A percentile compares a stretch with the other conserved stretches of the same genome.
These are phyloP conservation scores for Fraxinus pennsylvanica DNA, from an alignment of 257 asterid genomes.

Conservation along the genomic window DNA sequence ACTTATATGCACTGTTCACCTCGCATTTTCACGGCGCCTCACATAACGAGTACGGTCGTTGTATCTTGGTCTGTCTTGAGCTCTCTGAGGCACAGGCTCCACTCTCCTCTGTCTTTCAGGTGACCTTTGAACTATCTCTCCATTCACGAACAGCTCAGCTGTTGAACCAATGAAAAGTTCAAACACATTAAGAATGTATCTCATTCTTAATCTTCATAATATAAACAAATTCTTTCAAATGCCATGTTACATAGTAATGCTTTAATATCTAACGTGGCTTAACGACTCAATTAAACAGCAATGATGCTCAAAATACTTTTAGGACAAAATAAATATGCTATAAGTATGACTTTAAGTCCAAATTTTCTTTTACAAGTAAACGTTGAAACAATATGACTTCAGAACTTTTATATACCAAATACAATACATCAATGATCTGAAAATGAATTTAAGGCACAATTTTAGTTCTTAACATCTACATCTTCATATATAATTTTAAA, in stretches of 20 bases:
- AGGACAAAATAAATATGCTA: background rate
- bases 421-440: background rate
- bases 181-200: background rate
- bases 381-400: background rate
- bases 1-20: constrained; percentile 30
- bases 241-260: background rate
- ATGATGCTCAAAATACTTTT: background rate
- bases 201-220: background rate
- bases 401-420: background rate
- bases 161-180: constrained; percentile 17
- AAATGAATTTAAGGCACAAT: background rate
- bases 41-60: constrained; percentile 81
- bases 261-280: too few species aligned
- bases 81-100: constrained; percentile 89
- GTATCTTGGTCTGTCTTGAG: constrained; percentile 90
- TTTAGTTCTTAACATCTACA: background rate
- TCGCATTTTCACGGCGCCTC: constrained; percentile 72
- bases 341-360: background rate
- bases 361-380: background rate
- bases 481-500: background rate
- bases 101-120: constrained; percentile 97
- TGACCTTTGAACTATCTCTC: constrained; percentile 89
- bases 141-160: constrained; percentile 88
- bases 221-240: background rate
- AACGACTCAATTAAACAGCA: background rate